Evolutionary conservation across 1,284 basidiomycete genomes (phyloP).

Genomic region (Boletellus deceptivus): DNA sequence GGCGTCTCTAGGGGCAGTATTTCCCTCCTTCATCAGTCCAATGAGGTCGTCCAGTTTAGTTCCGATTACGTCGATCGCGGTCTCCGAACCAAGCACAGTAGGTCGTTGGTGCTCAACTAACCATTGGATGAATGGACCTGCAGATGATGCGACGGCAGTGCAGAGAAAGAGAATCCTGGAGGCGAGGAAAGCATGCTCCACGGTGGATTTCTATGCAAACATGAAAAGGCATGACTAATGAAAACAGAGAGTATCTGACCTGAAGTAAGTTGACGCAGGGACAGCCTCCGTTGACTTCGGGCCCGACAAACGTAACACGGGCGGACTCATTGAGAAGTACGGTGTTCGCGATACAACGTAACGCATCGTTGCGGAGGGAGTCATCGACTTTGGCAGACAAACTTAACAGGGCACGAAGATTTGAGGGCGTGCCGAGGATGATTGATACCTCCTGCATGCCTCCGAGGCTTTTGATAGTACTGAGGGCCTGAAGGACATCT

Average conservation of each 20-base stretch:
- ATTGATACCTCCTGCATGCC: slow-evolving; percentile 69
- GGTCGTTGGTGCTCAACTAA: slow-evolving; percentile 59
- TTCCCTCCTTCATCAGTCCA: slow-evolving; percentile 47
- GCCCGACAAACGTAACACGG: slow-evolving; percentile 53
- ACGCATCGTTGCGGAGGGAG: slow-evolving; percentile 50
- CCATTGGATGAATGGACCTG: slow-evolving; percentile 48
- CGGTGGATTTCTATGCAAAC: slow-evolving; percentile 51
- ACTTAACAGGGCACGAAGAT: slow-evolving; percentile 52
- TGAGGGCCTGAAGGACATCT: slow-evolving; percentile 65
- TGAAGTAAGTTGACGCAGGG: slow-evolving; percentile 57
- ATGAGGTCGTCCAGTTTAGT: slow-evolving; percentile 59
- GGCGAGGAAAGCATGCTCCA: slow-evolving; percentile 69
- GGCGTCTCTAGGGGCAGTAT: slow-evolving; percentile 60
- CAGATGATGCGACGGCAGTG: slow-evolving; percentile 49
- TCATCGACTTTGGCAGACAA: slow-evolving; percentile 55
- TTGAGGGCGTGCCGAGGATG: slow-evolving; percentile 53
- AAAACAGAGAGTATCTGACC: slow-evolving; percentile 39
- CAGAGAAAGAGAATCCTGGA: slow-evolving; percentile 74
- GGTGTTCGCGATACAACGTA: slow-evolving; percentile 75
- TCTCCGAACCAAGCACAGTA: slow-evolving; percentile 40
- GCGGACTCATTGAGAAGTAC: slow-evolving; percentile 65
- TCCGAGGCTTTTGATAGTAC: slow-evolving; percentile 74
- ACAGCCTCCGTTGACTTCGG: slow-evolving; percentile 62
- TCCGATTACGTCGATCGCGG: slow-evolving; percentile 59
- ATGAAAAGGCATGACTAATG: slow-evolving; percentile 4